Evolutionary conservation across 2,329 filamentous ascomycete species (phyloP), one percentile per base, ranked within the genome.

Genomic region (Aspergillus calidoustus): DNA sequence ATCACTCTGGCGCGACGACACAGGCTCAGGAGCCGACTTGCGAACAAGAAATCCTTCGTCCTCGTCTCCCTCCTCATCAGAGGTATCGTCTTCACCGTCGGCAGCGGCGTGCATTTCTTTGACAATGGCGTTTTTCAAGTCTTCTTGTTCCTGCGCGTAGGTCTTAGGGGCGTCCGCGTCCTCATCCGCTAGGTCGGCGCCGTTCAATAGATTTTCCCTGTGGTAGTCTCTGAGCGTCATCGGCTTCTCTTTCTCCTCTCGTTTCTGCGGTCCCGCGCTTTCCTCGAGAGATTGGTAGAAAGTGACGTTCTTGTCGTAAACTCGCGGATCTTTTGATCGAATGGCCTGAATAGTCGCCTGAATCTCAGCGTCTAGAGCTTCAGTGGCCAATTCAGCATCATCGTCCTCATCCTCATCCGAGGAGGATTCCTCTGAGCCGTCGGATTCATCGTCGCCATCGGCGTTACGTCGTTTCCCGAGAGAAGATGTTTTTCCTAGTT

Each of bases 181-280:
- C 5, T 83, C 81, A 17, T 79, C 77, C 7, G 86, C 83, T 15
- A 89, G 85, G 19, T 86, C 82, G 17, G 88, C 86, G 41, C 92
- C 92, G 44, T 87, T 87, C 61, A 98, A 76, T n/a, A 97, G 83
- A 71, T 94, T 96, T 76, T 95, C 87, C 64, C 93, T 89, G 73
- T 99, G 95, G 77, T 97, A 99, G 77, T 99, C 93, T 68, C 87
- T 87, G 58, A 99, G 82, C 63, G 87, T 92, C 80, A 99, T 88
- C 1, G 93, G 89, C 80, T 96, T 96, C 64, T 95, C 88, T 74
- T 90, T 89, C 76, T 89, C 89, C 47, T 81, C 78, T 63, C 76
- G 47, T 61, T 69, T 64, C 7, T 67, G 66, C 6, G 71, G 65
- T 15, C 69, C 65, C 23, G 76, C 74, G 3, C 85, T 83, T 25